Evolutionary conservation across 176 grass and related monocot species (phyloP), one percentile per base, ranked within the genome.

Genomic region (Oryza meyeriana): DNA sequence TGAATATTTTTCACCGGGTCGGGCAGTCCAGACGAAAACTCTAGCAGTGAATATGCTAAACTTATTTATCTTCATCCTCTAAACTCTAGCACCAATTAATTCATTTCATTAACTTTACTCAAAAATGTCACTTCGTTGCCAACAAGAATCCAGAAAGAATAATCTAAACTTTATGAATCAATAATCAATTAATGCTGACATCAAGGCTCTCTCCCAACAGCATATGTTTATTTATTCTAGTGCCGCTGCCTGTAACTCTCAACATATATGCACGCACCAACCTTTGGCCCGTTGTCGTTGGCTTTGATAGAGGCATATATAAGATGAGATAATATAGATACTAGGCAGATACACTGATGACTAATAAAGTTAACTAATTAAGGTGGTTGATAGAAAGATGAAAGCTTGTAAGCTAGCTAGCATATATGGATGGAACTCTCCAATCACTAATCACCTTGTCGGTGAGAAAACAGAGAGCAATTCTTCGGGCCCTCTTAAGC

Each of bases 361-460:
- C 20, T 55, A 22, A 55, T 33, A 0, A 12, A 38, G 13, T 45
- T 64, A 70, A 61, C 50, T 48, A 74, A 66, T 66, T 55, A 74
- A 32, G 70, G 81, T 65, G 65, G 82, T 72, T 89, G 65, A 39
- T 41, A 80, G 48, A 74, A 67, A 75, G 52, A 80, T 50, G 30
- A 18, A 34, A 62, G 27, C 29, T 69, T 27, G 67, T 39, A 16
- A 52, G 70, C 50, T 55, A 55, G 50, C 17, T 20, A 20, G 47
- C 47, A 48, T 14, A 18, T 67, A 26, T 42, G 47, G 55, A 72
- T 27, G 66, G 78, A 32, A 55, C 26, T 62, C 82, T 81, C 22
- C 18, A 4, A 55, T 55, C 50, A 8, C 20, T n/a, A 55, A 77
- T 41, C 73, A 71, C 8, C 36, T 29, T 76, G 66, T 40, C 50